These are phyloP conservation scores for Fraxinus baroniana DNA, from an alignment of 305 asterid genomes.

Conservation along the genomic window DNA sequence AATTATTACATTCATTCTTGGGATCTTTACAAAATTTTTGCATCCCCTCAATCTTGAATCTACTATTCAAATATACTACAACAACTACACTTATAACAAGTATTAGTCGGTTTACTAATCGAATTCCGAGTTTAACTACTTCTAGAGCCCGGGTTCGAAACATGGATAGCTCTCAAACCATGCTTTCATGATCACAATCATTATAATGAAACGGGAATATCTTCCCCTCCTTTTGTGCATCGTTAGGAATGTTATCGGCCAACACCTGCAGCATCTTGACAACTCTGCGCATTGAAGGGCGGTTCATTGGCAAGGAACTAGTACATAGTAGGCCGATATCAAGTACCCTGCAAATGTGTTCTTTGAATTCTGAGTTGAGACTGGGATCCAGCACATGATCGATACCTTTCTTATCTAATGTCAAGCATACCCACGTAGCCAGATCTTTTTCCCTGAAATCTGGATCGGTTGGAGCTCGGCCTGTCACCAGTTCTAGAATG, in stretches of 20 bases:
- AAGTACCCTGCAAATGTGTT: slow-evolving; percentile 46
- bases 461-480: slow-evolving; percentile 43
- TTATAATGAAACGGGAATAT: slow-evolving; percentile 26
- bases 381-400: slow-evolving; percentile 50
- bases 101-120: neutral
- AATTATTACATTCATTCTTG: neutral
- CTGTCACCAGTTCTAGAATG: slow-evolving; percentile 69
- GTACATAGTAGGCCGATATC: slow-evolving; percentile 62
- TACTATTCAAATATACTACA: neutral
- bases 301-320: slow-evolving; percentile 48
- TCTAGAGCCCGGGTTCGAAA: neutral
- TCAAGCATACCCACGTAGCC: slow-evolving; percentile 48
- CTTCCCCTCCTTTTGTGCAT: slow-evolving; percentile 28
- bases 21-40: neutral
- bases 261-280: slow-evolving; percentile 60
- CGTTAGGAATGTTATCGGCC: slow-evolving; percentile 21
- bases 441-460: slow-evolving; percentile 56
- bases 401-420: slow-evolving; percentile 39
- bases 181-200: slow-evolving; percentile 6
- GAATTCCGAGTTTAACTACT: neutral
- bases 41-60: neutral
- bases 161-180: neutral
- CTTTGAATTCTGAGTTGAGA: slow-evolving; percentile 38
- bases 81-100: neutral
- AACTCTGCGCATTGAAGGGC: slow-evolving; percentile 80